These are phyloP conservation scores for Starmerella bombicola DNA, from an alignment of 805 yeast species.

Conservation along the genomic window DNA sequence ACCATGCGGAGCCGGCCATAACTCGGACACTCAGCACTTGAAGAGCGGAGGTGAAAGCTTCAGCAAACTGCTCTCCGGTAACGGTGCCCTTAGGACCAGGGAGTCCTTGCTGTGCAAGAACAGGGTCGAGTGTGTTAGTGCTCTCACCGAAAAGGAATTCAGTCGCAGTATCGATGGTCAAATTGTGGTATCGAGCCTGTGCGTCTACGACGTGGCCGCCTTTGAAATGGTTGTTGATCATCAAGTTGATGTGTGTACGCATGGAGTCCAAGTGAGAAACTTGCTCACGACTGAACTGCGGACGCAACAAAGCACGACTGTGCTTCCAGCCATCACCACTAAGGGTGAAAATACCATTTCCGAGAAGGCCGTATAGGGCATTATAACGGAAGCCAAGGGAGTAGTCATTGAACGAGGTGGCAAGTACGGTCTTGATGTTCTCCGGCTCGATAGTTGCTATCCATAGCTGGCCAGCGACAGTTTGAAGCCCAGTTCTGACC, in stretches of 20 bases:
- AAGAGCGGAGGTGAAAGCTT: slow-evolving; percentile 10
- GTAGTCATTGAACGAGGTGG: slow-evolving; percentile 27
- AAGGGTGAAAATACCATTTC: slow-evolving; percentile 31
- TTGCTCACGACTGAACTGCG: slow-evolving; percentile 29
- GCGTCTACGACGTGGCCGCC: slow-evolving; percentile 9
- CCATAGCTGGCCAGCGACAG: no score
- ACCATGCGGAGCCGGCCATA: slow-evolving; percentile 9
- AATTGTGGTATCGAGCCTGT: slow-evolving; percentile 14
- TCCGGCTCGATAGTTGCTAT: slow-evolving; percentile 27
- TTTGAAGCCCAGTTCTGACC: no score
- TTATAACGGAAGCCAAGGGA: slow-evolving; percentile 25
- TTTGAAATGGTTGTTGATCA: neutral
- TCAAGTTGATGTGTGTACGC: slow-evolving; percentile 22
- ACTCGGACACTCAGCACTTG: slow-evolving; percentile 3
- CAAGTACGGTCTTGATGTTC: slow-evolving; percentile 25
- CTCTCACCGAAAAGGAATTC: slow-evolving; percentile 22
- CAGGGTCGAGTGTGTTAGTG: slow-evolving; percentile 2
- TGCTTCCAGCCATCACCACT: slow-evolving; percentile 31
- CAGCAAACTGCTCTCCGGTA: slow-evolving; percentile 19
- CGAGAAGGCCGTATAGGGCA: slow-evolving; percentile 27
- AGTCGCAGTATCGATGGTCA: slow-evolving; percentile 24
- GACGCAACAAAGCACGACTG: slow-evolving; percentile 30
- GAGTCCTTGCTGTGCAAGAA: neutral
- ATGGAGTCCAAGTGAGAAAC: slow-evolving; percentile 25
- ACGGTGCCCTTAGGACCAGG: slow-evolving; percentile 12